Conservation (phyloP, 495 filamentous ascomycete genomes). For the Melanomma pulvis-pyrius region DNA sequence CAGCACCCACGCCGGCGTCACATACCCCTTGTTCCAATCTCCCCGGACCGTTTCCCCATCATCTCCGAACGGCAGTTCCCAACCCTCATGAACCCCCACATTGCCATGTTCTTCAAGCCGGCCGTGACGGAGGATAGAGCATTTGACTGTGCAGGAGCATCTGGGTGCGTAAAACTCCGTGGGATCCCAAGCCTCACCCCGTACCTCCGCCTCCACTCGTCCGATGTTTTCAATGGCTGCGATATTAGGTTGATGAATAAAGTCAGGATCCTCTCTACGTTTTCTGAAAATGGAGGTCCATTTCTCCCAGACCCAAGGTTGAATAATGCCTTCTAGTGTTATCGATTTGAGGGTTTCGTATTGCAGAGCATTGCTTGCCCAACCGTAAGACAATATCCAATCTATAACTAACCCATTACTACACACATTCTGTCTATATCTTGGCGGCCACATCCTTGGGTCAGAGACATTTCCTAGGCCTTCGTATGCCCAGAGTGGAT, state of each 20-base stretch:
- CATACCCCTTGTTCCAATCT: too few species aligned
- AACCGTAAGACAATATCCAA: slow-evolving; percentile 10
- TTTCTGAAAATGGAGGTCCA: not conserved
- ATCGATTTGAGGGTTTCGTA: not conserved
- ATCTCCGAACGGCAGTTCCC: too few species aligned
- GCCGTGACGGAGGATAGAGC: too few species aligned
- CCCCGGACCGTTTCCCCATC: too few species aligned
- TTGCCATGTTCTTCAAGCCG: too few species aligned
- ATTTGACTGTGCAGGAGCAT: not conserved
- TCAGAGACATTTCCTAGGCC: not conserved
- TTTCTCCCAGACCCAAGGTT: slow-evolving; percentile 10
- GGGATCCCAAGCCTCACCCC: slow-evolving; percentile 1
- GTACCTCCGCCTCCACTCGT: not conserved
- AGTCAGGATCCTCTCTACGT: not conserved
- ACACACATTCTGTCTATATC: not conserved
- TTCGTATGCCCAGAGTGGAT: not conserved
- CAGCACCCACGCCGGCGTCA: too few species aligned
- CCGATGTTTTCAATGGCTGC: not conserved
- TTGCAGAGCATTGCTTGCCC: not conserved
- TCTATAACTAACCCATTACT: not conserved
- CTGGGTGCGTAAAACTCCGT: not conserved
- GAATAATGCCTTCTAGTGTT: not conserved
- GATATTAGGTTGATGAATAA: not conserved
- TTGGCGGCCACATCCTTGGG: not conserved
- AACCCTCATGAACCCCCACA: too few species aligned